These are phyloP conservation scores for Coemansia sp. DNA, from an alignment of 192 early-diverging fungal genomes.

Conservation along the genomic window DNA sequence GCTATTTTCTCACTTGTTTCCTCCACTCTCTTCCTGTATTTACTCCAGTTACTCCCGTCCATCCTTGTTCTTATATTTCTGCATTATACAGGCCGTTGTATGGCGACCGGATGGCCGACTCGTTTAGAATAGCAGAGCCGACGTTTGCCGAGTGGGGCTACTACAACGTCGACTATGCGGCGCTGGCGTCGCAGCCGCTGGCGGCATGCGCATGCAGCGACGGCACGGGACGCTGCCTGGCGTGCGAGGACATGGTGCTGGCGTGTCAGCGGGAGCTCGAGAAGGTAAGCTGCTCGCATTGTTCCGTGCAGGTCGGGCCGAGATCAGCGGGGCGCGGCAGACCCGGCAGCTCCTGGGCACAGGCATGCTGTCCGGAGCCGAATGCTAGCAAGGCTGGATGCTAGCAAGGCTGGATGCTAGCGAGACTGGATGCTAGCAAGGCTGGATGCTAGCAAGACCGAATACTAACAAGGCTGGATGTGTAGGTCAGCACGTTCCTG, in stretches of 20 bases:
- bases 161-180: conserved; percentile 36
- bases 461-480: no score
- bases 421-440: no score
- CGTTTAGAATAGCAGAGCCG: conserved; percentile 26
- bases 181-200: conserved; percentile 13
- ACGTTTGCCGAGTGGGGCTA: conserved; percentile 45
- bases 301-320: no score
- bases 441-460: no score
- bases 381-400: no score
- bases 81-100: neutral
- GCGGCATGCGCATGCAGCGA: conserved; percentile 10
- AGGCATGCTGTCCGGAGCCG: no score
- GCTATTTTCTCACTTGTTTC: neutral
- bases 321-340: no score
- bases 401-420: no score
- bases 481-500: conserved; percentile 36
- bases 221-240: neutral
- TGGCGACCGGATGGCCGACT: conserved; percentile 3
- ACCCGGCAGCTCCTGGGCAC: no score
- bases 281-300: conserved; percentile 42
- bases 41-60: neutral
- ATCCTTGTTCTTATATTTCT: neutral
- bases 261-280: conserved; percentile 26
- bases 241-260: conserved; percentile 21
- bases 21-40: neutral